Percentiles rank a stretch among this genome's conserved stretches.
These are phyloP conservation scores for Aspergillus persii DNA, from an alignment of 2,329 filamentous ascomycete genomes.

Conservation along the genomic window DNA sequence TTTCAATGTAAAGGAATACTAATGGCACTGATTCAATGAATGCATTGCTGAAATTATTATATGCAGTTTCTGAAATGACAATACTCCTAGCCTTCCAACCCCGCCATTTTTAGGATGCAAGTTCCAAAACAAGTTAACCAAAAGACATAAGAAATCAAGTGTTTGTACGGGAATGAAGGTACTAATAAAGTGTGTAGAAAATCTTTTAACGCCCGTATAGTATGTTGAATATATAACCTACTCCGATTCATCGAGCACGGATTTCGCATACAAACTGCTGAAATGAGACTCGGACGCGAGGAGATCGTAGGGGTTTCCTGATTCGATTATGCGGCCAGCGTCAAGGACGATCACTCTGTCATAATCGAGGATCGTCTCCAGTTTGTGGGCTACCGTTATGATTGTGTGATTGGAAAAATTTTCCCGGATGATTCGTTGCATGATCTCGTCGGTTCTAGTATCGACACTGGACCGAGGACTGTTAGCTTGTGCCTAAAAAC, in stretches of 20 bases:
- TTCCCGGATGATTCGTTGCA: constrained; percentile 56
- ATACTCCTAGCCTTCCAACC: neutral
- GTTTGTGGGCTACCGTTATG: constrained; percentile 56
- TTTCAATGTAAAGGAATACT: neutral
- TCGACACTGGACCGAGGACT: constrained; percentile 48
- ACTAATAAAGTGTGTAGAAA: no score
- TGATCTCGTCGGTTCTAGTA: constrained; percentile 54
- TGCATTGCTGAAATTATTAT: neutral
- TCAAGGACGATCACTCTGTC: constrained; percentile 40
- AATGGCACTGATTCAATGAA: no score
- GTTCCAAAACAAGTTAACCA: neutral
- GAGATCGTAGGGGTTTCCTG: constrained; percentile 34
- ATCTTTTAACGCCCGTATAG: neutral
- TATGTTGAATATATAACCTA: constrained; percentile 1
- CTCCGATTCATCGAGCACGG: constrained; percentile 21
- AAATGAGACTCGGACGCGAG: constrained; percentile 34
- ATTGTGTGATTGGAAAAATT: constrained; percentile 59
- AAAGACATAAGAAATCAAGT: neutral
- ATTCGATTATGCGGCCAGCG: constrained; percentile 35
- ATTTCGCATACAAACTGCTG: constrained; percentile 34
- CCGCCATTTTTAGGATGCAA: no score
- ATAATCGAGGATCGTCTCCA: constrained; percentile 46
- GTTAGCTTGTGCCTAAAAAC: constrained; percentile 9
- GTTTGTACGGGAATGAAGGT: neutral
- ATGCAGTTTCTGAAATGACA: neutral